Conservation (phyloP, 495 filamentous ascomycete genomes). For the Geoglossum glabrum region DNA sequence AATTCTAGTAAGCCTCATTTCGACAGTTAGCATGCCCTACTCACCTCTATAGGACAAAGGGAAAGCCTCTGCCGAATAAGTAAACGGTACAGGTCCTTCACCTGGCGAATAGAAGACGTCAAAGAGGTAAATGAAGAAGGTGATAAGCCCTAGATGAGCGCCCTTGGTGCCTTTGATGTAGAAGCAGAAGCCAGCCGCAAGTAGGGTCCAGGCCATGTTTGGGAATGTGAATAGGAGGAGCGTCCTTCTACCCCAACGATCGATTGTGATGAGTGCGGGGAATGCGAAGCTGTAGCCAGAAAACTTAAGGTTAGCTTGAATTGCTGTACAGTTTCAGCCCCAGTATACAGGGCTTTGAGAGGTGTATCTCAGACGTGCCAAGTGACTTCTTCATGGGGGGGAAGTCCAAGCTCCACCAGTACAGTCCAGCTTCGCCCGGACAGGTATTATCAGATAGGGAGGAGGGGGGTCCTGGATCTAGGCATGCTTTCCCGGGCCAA, state of each 20-base stretch:
- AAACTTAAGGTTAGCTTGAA: background rate
- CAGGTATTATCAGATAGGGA: too few species aligned
- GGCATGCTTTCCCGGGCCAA: too few species aligned
- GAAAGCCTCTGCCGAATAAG: constrained; percentile 64
- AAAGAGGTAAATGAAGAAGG: constrained; percentile 56
- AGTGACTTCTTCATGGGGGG: too few species aligned
- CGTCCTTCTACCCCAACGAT: background rate
- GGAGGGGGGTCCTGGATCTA: too few species aligned
- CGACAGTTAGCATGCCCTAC: background rate
- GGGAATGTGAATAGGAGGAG: constrained; percentile 1
- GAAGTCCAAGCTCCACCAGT: too few species aligned
- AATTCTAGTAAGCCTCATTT: background rate
- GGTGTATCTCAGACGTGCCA: too few species aligned
- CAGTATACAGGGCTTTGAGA: too few species aligned
- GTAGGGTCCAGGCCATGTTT: constrained; percentile 1
- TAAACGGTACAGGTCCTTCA: constrained; percentile 68
- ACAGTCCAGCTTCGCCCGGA: too few species aligned
- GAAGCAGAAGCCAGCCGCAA: constrained; percentile 1
- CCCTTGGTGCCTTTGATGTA: constrained; percentile 9
- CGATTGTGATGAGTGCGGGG: background rate
- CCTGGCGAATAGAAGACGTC: constrained; percentile 53
- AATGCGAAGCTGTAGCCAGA: constrained; percentile 1
- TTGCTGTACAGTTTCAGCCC: too few species aligned
- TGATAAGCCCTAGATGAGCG: constrained; percentile 40
- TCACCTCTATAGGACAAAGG: constrained; percentile 43